Conservation (phyloP, 1,284 basidiomycete species). For the Puccinia novopanici region DNA sequence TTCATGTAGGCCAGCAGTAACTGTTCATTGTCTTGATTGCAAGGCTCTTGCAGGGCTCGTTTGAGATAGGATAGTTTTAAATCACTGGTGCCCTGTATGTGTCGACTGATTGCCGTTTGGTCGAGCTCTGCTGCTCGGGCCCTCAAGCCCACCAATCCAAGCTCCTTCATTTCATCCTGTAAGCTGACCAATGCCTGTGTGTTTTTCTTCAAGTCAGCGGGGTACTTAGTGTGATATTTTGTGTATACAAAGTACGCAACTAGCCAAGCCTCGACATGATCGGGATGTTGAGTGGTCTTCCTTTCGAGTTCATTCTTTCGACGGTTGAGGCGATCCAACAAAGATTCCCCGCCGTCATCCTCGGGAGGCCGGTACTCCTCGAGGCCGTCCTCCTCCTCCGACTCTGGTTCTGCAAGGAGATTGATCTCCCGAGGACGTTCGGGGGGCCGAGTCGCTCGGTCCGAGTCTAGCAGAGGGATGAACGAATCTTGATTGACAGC, state of each 20-base stretch:
- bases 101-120: conserved; percentile 18
- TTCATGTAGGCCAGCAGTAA: conserved; percentile 43
- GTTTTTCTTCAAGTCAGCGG: background rate
- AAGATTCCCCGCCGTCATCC: conserved; percentile 38
- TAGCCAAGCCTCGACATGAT: conserved; percentile 42
- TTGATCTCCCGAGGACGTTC: background rate
- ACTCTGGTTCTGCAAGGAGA: conserved; percentile 13
- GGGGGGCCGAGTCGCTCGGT: background rate
- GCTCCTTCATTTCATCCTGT: conserved; percentile 50
- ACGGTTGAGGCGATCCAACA: conserved; percentile 28
- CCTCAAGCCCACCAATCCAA: conserved; percentile 44
- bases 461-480: conserved; percentile 15
- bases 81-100: conserved; percentile 43
- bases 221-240: background rate
- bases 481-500: background rate
- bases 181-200: conserved; percentile 34
- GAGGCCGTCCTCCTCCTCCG: conserved; percentile 19
- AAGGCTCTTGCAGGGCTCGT: conserved; percentile 18
- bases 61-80: conserved; percentile 47
- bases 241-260: conserved; percentile 22
- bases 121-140: conserved; percentile 14
- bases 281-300: conserved; percentile 1
- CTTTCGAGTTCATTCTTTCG: conserved; percentile 38
- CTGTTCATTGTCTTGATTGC: conserved; percentile 34
- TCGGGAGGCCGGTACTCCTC: conserved; percentile 36